Evolutionary conservation across 208 protist genomes (phyloP), one percentile per base, ranked within the genome.

Genomic region (Trypanosoma grayi): DNA sequence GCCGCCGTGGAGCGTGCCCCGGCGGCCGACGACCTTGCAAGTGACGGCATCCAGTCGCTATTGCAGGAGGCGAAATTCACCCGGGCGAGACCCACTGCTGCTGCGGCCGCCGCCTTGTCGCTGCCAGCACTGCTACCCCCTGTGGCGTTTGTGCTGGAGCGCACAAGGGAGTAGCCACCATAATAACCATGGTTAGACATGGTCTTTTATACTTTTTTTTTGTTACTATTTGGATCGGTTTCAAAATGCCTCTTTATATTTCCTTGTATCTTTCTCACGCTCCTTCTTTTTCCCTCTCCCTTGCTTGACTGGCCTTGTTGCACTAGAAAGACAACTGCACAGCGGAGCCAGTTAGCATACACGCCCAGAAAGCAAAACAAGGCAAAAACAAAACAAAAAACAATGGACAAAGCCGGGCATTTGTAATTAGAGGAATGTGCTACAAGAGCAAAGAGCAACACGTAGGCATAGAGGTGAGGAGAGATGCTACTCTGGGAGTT

Each of bases 11-110:
- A 36, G 24, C 31, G 51, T n/a, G 28, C 53, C 14, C 9, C 48
- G 20, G 56, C 60, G 25, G 57, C 41, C 0, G 70, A 75, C 5
- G 66, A 45, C 20, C 39, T 65, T 16, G 68, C 69, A 44, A 87
- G 70, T 5, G 77, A 75, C 2, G 70, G 60, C 55, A 84, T 76
- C 81, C 81, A 87, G 51, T 87, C 81, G 6, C 69, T 73, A 69
- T 78, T 87, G 46, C 70, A 63, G 33, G 68, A 60, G 31, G 68
- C 60, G 30, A 80, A 72, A 47, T 79, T 81, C n/a, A 84, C 58
- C 14, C 69, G 68, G 1, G 77, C 56, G 33, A 79, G 53, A 56
- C 52, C 73, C 13, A 41, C 30, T 65, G 41, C 31, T 30, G 54
- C 30, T 14, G 52, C 22, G 4, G 47, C 18, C 27, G 46, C 55